phyloP scores from a whole-genome alignment of 1,284 basidiomycete genomes.

The Microbotryum scabiosae region DNA sequence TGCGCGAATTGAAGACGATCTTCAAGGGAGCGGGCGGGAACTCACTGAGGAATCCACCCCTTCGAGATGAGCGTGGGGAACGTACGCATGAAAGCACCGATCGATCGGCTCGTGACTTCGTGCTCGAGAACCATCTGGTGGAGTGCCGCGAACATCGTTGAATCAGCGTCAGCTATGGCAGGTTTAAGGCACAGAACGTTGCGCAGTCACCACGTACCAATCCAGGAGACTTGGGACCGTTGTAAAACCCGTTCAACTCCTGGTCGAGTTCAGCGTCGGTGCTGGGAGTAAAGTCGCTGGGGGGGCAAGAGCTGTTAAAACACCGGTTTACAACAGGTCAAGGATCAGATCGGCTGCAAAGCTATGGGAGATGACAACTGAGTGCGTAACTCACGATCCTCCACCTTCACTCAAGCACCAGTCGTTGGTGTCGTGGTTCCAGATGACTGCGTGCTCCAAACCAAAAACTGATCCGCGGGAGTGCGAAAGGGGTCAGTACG shows the following conservation, averaged over 20 bases:
- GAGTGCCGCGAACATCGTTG: not conserved
- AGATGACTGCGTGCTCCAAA: conserved; percentile 59
- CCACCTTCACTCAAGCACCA: conserved; percentile 15
- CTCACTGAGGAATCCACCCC: conserved; percentile 18
- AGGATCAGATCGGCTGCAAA: not conserved
- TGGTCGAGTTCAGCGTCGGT: conserved; percentile 9
- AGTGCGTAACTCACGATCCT: not conserved
- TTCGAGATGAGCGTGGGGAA: conserved; percentile 45
- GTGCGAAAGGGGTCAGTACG: not conserved
- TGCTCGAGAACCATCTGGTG: conserved; percentile 74
- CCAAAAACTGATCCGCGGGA: conserved; percentile 30
- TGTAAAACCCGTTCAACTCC: conserved; percentile 7
- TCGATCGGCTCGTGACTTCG: conserved; percentile 57
- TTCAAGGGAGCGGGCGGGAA: not conserved
- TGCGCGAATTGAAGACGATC: too few species aligned
- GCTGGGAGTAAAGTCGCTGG: conserved; percentile 4
- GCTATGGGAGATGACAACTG: not conserved
- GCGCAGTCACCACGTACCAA: not conserved
- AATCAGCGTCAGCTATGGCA: not conserved
- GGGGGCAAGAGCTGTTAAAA: not conserved
- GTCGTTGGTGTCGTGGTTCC: conserved; percentile 57
- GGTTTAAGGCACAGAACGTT: too few species aligned
- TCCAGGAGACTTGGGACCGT: conserved; percentile 16
- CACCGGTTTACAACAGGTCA: not conserved
- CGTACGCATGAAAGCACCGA: conserved; percentile 58